Evolutionary conservation across 2,329 filamentous ascomycete genomes (phyloP), one percentile per base, ranked within the genome.

Genomic region (Aspergillus intermedius): DNA sequence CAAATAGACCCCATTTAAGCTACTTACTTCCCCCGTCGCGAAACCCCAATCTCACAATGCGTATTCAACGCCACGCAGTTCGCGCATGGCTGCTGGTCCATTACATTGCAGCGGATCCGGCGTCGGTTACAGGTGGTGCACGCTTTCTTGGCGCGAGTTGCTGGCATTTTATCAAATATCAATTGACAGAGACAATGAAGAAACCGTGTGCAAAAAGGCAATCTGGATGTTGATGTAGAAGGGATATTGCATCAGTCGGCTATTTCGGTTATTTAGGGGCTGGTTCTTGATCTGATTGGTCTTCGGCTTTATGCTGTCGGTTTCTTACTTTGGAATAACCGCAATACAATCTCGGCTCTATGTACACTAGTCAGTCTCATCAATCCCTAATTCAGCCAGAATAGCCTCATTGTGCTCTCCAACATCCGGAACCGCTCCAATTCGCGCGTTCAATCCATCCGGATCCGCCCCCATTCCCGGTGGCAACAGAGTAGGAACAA

Each of bases 401-500:
- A 78, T 77, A 7, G 64, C 59, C 37, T 70, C 59, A 54, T 75
- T 78, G 50, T 80, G 77, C 58, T 80, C 70, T 0, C 77, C 77
- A 28, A 79, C 67, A 3, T 55, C 59, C 3, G 77, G 77, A 22
- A 79, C 70, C 4, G 72, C 49, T 9, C 59, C 60, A 57, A 66
- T 64, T 7, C 55, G 51, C 17, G 66, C 66, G 13, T 62, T 54
- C 37, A 50, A 23, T 44, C 48, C 49, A 55, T 56, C 22, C 48
- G 59, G 58, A 1, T 58, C 62, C 4, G 60, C 54, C 8, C 58
- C 61, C 21, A 71, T 66, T 3, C 78, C 77, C 0, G 77, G 77
- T 0, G 77, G 77, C 3, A 78, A 59, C 39, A 81, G 61, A 0
- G 77, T 74, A 2, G 74, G 72, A 13, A 81, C 67, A 3, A 17